Conservation (phyloP, 805 yeast species). For the Yamadazyma akitaensis region DNA sequence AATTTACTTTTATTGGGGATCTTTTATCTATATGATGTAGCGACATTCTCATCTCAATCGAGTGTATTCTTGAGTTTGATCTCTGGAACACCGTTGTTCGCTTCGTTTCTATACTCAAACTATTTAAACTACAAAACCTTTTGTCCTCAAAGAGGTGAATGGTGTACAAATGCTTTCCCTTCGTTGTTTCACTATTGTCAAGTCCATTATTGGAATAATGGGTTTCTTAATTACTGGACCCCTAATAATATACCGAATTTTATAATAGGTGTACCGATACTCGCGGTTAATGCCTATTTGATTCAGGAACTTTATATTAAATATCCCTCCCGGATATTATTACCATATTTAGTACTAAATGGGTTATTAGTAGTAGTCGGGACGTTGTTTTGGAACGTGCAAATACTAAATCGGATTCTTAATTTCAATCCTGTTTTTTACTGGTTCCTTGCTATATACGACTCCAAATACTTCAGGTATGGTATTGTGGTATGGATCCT, state of each 20-base stretch:
- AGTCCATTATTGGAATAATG: constrained; percentile 76
- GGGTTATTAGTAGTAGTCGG: constrained; percentile 47
- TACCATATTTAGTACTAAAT: constrained; percentile 43
- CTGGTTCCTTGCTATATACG: constrained; percentile 59
- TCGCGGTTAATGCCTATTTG: constrained; percentile 44
- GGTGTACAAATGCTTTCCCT: constrained; percentile 66
- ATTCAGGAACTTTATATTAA: constrained; percentile 29
- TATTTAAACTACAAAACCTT: constrained; percentile 51
- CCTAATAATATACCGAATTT: constrained; percentile 79
- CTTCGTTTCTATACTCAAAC: constrained; percentile 45
- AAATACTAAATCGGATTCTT: constrained; percentile 76
- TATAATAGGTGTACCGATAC: constrained; percentile 66
- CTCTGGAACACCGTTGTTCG: constrained; percentile 56
- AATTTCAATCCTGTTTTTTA: constrained; percentile 72
- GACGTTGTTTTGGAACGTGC: constrained; percentile 71
- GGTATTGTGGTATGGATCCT: constrained; percentile 57
- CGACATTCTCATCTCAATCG: constrained; percentile 14
- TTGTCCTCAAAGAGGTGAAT: constrained; percentile 72
- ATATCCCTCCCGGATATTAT: constrained; percentile 30
- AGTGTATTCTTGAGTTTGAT: constrained; percentile 13
- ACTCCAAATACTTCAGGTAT: neutral
- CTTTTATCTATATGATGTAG: constrained; percentile 57
- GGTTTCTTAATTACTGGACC: constrained; percentile 83
- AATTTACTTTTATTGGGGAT: constrained; percentile 75
- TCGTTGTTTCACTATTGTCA: constrained; percentile 73